A percentile compares a stretch with the other conserved stretches of the same genome.
Conservation (phyloP, 495 filamentous ascomycete species). For the Jackrogersella minutella region DNA sequence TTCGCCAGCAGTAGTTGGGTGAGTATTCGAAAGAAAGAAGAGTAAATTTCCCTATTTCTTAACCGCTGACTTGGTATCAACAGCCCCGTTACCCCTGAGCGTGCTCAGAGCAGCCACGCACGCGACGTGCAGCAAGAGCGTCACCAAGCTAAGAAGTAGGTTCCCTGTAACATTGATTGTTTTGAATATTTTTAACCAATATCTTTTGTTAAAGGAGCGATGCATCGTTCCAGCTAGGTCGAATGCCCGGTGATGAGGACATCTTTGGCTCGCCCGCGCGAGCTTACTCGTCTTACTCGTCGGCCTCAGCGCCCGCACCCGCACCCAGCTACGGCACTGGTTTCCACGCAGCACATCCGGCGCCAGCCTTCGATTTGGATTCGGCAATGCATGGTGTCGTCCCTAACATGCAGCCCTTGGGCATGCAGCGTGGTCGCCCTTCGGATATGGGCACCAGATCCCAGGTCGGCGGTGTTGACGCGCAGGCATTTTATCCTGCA, state of each 20-base stretch:
- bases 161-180: not conserved
- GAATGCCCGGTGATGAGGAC: constrained; percentile 9
- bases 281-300: not conserved
- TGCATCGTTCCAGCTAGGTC: constrained; percentile 13
- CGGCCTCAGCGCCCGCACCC: not conserved
- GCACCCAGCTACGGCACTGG: not conserved
- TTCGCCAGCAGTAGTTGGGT: not conserved
- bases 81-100: not conserved
- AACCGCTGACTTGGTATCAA: constrained; percentile 1
- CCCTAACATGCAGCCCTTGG: constrained; percentile 5
- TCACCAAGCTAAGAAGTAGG: constrained; percentile 15
- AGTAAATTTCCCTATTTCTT: not conserved
- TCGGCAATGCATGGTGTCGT: constrained; percentile 26
- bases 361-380: not conserved
- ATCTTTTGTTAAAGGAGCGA: not conserved
- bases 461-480: constrained; percentile 53
- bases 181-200: not conserved
- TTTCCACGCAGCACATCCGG: not conserved
- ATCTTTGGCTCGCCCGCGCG: constrained; percentile 20
- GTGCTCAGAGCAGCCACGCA: not conserved
- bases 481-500: constrained; percentile 63
- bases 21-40: not conserved
- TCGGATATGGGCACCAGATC: constrained; percentile 13
- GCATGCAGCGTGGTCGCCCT: constrained; percentile 8
- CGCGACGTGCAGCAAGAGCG: not conserved